Conservation (phyloP, 306 rosid species). For the Ceratonia siliqua region DNA sequence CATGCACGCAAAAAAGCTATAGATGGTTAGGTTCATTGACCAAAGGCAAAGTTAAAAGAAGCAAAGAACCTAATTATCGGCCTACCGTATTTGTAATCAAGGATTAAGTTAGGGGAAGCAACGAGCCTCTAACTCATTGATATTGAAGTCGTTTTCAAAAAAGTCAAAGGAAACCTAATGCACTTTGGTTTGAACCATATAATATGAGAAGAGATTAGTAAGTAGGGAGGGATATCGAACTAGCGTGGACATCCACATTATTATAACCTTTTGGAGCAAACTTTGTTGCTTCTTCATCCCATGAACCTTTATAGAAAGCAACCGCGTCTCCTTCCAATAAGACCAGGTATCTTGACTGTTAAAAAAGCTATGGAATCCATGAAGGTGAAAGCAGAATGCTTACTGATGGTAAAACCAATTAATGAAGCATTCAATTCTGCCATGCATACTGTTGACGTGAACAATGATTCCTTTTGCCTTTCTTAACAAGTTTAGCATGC, state of each 20-base stretch:
- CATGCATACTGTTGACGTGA: background rate
- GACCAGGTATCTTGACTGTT: slow-evolving; percentile 46
- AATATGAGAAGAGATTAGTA: too few species aligned
- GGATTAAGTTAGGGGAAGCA: too few species aligned
- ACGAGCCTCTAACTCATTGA: too few species aligned
- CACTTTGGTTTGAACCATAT: too few species aligned
- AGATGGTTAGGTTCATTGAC: background rate
- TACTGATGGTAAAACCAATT: background rate
- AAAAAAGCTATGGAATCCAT: slow-evolving; percentile 10
- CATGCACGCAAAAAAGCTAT: slow-evolving; percentile 13
- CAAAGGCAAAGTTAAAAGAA: background rate
- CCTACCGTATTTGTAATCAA: background rate
- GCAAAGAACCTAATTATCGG: background rate
- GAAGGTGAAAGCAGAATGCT: background rate
- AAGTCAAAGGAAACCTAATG: background rate
- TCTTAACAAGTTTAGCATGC: too few species aligned
- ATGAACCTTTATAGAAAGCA: slow-evolving; percentile 36
- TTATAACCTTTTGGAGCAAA: too few species aligned
- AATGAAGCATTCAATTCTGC: background rate
- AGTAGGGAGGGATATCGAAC: too few species aligned
- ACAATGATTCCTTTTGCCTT: background rate
- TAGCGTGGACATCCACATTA: too few species aligned
- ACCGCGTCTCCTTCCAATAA: slow-evolving; percentile 42
- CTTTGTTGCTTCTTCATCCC: background rate
- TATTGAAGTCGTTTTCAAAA: too few species aligned